Percentiles rank a stretch among this genome's conserved stretches.
Conservation (phyloP, 2,329 filamentous ascomycete genomes). For the Colletotrichum brevisporum region DNA sequence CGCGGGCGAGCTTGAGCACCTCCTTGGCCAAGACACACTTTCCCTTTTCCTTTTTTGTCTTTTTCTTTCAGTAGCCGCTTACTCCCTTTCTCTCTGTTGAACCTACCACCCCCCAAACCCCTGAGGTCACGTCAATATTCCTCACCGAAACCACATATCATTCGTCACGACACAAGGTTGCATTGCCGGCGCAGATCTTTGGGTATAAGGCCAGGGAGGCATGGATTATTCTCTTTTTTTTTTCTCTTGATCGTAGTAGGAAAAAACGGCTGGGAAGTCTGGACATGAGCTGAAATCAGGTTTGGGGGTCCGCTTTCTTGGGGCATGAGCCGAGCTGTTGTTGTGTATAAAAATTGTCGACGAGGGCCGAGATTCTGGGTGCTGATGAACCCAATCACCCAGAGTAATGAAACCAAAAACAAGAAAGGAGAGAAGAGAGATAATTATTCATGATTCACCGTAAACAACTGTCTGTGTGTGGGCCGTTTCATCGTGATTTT, state of each 20-base stretch:
- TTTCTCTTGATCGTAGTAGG: background rate
- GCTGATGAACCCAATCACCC: slow-evolving; percentile 16
- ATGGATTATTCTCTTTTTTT: slow-evolving; percentile 6
- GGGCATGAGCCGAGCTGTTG: background rate
- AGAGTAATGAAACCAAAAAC: slow-evolving; percentile 24
- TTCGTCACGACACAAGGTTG: slow-evolving; percentile 29
- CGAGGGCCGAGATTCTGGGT: slow-evolving; percentile 21
- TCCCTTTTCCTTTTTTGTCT: slow-evolving; percentile 1
- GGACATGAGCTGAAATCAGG: background rate
- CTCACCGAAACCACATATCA: slow-evolving; percentile 22
- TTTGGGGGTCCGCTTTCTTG: background rate
- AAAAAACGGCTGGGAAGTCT: slow-evolving; percentile 20
- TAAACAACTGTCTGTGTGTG: background rate
- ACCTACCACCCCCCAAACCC: too few relatives aligned
- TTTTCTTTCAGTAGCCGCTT: background rate
- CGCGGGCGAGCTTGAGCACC: slow-evolving; percentile 60
- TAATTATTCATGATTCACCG: slow-evolving; percentile 1
- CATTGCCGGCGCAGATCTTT: slow-evolving; percentile 36
- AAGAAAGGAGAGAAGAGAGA: background rate
- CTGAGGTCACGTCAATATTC: slow-evolving; percentile 18
- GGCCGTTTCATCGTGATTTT: slow-evolving; percentile 33
- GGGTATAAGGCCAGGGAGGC: slow-evolving; percentile 17
- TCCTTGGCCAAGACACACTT: background rate
- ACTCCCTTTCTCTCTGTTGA: background rate
- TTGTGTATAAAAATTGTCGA: slow-evolving; percentile 28